Base-by-base conservation (phyloP, 148 eudicot genomes). In the Heliamphora exappendiculata region DNA sequence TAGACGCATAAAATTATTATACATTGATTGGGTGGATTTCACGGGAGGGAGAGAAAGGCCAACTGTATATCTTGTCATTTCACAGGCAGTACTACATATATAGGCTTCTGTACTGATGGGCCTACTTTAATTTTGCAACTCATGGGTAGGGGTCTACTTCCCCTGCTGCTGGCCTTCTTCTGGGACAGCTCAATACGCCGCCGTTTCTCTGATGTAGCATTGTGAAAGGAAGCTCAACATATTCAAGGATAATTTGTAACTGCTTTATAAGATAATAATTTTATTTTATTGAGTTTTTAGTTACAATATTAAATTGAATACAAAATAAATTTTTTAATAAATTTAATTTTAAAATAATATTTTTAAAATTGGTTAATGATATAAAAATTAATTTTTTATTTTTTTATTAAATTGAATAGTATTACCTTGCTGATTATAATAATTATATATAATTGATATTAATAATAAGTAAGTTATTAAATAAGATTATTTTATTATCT, bases 171-270 rank as follows among this genome's bases (percentile, higher is more conserved):
- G 69, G 63, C 39, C 47, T 29, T 24, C 59, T 12, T 72, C 58
- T 75, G 60, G 75, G 65, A 57, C 63, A 13, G 54, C 28, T 51
- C 29, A 67, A 37, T n/a, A 79, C 82, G 78, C 70, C 73, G 72
- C 75, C 82, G 78, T 76, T 42, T 64, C 28, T 31, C 12, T 12
- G 0, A 16, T 51, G 3, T 12, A 54, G 3, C 26, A 54, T 13
- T 11, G 50, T 24, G 29, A 41, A 67, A n/a, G 71, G 51, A 11
- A 41, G 71, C 51, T 67, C 50, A 20, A 5, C 44, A 19, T 5
- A 36, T 64, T 34, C 24, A 34, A 34, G 20, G 20, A 10, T 44
- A 2, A 10, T 42, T 36, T 24, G n/a, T n/a, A n/a, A n/a, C n/a
- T n/a, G n/a, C n/a, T n/a, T n/a, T n/a, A n/a, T n/a, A n/a, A n/a